phyloP scores from a whole-genome alignment of 306 rosid species.

The Carpinus viminea region DNA sequence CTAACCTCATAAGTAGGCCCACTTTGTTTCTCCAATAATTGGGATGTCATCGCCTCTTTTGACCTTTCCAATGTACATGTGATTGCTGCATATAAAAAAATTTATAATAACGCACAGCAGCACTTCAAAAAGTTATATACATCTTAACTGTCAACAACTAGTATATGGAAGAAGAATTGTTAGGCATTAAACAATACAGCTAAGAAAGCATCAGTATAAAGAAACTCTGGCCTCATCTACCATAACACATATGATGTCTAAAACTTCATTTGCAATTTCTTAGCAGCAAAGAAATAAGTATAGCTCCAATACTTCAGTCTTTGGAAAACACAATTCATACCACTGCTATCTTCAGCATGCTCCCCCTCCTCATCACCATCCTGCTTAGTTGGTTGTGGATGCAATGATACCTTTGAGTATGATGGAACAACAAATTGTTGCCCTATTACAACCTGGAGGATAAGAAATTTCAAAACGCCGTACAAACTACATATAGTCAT shows the following conservation, averaged over 20 bases:
- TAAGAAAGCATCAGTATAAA: background rate
- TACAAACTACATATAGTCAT: slow-evolving; percentile 10
- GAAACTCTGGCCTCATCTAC: background rate
- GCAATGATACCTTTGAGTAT: slow-evolving; percentile 80
- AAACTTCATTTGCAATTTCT: background rate
- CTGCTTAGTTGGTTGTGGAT: slow-evolving; percentile 80
- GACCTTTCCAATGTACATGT: slow-evolving; percentile 46
- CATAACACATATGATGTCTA: background rate
- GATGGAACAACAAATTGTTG: slow-evolving; percentile 75
- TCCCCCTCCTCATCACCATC: slow-evolving; percentile 98
- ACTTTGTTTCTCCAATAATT: slow-evolving; percentile 43
- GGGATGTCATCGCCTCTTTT: slow-evolving; percentile 52
- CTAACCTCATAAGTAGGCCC: slow-evolving; percentile 68
- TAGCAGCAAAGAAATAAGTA: background rate
- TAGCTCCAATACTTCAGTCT: background rate
- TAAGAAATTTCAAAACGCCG: slow-evolving; percentile 29
- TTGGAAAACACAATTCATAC: slow-evolving; percentile 10
- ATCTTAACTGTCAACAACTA: slow-evolving; percentile 20
- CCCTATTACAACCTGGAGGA: slow-evolving; percentile 79
- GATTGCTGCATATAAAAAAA: slow-evolving; percentile 45
- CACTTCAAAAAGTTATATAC: slow-evolving; percentile 17
- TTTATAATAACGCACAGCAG: slow-evolving; percentile 6
- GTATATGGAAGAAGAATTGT: slow-evolving; percentile 8
- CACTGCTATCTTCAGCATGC: slow-evolving; percentile 84
- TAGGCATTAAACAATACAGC: background rate